phyloP scores from a whole-genome alignment of 192 early-diverging fungal species.

The Dissophora globulifera region DNA sequence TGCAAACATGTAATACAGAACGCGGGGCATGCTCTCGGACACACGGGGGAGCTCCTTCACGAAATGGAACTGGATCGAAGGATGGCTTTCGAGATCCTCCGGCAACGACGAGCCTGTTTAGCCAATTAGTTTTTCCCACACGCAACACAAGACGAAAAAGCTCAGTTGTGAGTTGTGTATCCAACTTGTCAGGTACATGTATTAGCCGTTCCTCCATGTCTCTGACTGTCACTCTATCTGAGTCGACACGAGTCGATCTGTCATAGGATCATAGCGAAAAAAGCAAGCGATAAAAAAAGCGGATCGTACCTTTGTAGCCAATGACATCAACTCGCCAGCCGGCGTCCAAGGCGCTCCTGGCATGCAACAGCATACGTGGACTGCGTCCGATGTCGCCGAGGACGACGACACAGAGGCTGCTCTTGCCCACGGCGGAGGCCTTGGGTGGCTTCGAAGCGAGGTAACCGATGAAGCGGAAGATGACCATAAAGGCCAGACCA shows the following conservation, averaged over 20 bases:
- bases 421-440: constrained; percentile 30
- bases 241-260: too few species aligned
- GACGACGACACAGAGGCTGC: constrained; percentile 65
- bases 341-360: constrained; percentile 73
- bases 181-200: too few species aligned
- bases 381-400: constrained; percentile 87
- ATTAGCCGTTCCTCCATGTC: too few species aligned
- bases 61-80: constrained; percentile 61
- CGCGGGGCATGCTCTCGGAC: constrained; percentile 63
- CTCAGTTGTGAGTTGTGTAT: background rate
- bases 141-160: background rate
- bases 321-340: constrained; percentile 84
- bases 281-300: background rate
- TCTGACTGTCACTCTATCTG: too few species aligned
- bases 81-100: constrained; percentile 50
- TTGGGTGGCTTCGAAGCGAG: constrained; percentile 40
- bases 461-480: constrained; percentile 51
- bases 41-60: constrained; percentile 62
- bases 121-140: background rate
- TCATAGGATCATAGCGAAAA: background rate
- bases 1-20: constrained; percentile 74
- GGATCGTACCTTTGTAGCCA: constrained; percentile 75
- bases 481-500: constrained; percentile 50
- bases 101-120: constrained; percentile 35
- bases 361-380: constrained; percentile 95